Conservation (phyloP, 2,329 filamentous ascomycete species). For the Calcarisporium arbuscula region DNA sequence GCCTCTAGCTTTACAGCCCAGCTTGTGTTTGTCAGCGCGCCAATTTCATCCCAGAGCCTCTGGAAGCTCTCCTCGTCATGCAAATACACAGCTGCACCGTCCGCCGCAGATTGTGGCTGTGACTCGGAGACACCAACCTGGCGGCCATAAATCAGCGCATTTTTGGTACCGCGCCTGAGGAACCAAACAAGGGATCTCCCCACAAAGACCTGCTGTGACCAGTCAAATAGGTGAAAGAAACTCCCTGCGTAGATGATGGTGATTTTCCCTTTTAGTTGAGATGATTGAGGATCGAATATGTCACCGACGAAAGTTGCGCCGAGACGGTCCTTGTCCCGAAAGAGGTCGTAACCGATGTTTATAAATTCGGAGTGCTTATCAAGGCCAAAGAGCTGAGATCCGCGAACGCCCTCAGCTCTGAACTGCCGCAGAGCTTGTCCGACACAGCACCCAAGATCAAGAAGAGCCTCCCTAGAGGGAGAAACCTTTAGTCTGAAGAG, state of each 20-base stretch:
- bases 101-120: no score
- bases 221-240: constrained; percentile 45
- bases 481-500: constrained; percentile 33
- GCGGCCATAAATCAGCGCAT: constrained; percentile 44
- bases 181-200: constrained; percentile 39
- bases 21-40: constrained; percentile 37
- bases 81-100: no score
- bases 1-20: constrained; percentile 41
- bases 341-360: constrained; percentile 57
- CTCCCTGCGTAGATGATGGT: constrained; percentile 43
- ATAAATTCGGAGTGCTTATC: constrained; percentile 46
- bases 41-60: constrained; percentile 47
- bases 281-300: constrained; percentile 36
- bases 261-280: constrained; percentile 29
- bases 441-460: constrained; percentile 46
- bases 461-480: constrained; percentile 31
- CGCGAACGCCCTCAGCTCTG: constrained; percentile 41
- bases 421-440: constrained; percentile 46
- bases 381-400: constrained; percentile 40
- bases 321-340: constrained; percentile 47
- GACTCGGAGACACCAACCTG: constrained; percentile 37
- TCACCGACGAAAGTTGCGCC: constrained; percentile 41
- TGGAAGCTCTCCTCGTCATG: constrained; percentile 46
- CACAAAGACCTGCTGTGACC: constrained; percentile 39
- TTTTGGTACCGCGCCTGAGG: constrained; percentile 34